These are phyloP conservation scores for Bipolaris bicolor DNA, from an alignment of 2,329 filamentous ascomycete genomes.

Conservation along the genomic window DNA sequence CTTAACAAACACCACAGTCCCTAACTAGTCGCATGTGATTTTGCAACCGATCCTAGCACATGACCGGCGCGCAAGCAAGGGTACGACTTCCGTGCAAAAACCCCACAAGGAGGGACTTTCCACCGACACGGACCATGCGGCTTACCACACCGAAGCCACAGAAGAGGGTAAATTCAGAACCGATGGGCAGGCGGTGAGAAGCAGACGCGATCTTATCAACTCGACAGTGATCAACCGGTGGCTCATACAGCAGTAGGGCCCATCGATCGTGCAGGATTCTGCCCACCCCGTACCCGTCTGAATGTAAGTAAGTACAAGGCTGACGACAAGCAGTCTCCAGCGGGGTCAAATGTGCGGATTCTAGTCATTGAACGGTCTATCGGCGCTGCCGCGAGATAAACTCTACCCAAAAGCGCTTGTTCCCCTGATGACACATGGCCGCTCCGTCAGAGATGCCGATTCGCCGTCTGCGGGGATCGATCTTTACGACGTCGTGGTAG, in stretches of 20 bases:
- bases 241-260: slow-evolving; percentile 2
- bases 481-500: neutral
- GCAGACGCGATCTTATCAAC: slow-evolving; percentile 1
- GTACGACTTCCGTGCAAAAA: slow-evolving; percentile 5
- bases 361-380: neutral
- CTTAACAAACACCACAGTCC: neutral
- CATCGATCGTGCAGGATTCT: slow-evolving; percentile 9
- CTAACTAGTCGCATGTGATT: slow-evolving; percentile 3
- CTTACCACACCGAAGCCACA: slow-evolving; percentile 6
- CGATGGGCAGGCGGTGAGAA: slow-evolving; percentile 8
- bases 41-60: slow-evolving; percentile 7
- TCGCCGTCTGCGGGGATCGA: neutral
- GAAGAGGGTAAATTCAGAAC: neutral
- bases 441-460: neutral
- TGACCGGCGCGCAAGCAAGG: slow-evolving; percentile 10
- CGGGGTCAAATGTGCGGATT: neutral
- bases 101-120: slow-evolving; percentile 5
- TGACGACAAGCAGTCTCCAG: neutral
- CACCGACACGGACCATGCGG: slow-evolving; percentile 5
- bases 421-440: neutral
- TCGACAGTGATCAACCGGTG: slow-evolving; percentile 9
- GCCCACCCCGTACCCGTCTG: neutral
- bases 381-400: neutral
- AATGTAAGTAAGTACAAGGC: slow-evolving; percentile 1
- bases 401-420: neutral